Evolutionary conservation across 169 alveolate species (phyloP).

Genomic region (Amoebophrya sp.): DNA sequence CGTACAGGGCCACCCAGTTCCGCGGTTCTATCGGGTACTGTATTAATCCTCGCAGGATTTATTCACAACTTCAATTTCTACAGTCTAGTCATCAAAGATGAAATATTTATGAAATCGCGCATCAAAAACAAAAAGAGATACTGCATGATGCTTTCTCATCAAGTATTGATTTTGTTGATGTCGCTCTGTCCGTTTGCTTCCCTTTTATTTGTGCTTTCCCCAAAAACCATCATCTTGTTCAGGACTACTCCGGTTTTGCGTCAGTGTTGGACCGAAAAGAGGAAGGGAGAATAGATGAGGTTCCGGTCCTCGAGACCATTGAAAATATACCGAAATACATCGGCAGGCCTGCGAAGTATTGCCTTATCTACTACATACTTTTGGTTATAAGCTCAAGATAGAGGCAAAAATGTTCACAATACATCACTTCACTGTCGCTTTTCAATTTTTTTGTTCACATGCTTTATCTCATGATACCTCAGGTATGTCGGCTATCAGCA

Average conservation of each 20-base stretch:
- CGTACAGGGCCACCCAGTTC: neutral
- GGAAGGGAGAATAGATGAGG: neutral
- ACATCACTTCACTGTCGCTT: no score
- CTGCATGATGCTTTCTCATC: no score
- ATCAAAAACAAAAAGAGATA: neutral
- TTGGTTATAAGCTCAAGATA: no score
- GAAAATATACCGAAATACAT: neutral
- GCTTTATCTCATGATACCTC: neutral
- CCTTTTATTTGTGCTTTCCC: no score
- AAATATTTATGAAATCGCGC: neutral
- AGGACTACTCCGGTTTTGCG: constrained; percentile 2
- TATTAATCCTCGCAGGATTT: neutral
- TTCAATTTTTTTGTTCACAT: no score
- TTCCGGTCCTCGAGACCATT: neutral
- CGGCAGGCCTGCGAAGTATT: constrained; percentile 16
- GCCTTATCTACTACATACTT: no score
- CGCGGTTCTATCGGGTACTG: neutral
- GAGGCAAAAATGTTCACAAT: no score
- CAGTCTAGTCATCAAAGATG: no score
- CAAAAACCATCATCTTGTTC: no score
- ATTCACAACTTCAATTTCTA: no score
- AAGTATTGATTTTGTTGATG: no score
- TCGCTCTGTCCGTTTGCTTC: no score
- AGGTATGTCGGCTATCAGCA: constrained; percentile 23
- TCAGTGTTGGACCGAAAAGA: neutral